These are phyloP conservation scores for Pedinophyceae sp. DNA, from an alignment of 139 green algal species.

Conservation along the genomic window DNA sequence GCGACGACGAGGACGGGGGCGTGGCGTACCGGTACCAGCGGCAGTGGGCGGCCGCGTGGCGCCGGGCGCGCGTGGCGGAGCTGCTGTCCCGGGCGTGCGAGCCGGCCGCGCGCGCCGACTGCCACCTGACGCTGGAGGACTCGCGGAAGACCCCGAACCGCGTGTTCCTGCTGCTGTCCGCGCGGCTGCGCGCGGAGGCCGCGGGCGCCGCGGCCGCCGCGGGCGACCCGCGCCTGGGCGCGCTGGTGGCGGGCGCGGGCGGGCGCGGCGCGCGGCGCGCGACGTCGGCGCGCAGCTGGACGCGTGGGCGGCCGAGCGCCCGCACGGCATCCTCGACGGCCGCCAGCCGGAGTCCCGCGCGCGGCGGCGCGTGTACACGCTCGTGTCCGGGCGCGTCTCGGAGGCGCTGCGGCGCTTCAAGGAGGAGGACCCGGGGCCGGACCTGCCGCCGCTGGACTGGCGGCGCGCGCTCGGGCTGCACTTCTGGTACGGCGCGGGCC, in stretches of 20 bases:
- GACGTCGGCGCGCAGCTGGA: conserved; percentile 42
- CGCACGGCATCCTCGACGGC: conserved; percentile 23
- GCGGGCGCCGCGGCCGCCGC: conserved; percentile 27
- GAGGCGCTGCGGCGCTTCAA: conserved; percentile 4
- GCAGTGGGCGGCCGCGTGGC: no score
- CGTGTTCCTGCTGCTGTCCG: conserved; percentile 45
- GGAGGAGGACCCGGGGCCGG: conserved; percentile 18
- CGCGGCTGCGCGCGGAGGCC: conserved; percentile 27
- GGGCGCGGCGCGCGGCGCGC: conserved; percentile 7
- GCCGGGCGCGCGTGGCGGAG: no score
- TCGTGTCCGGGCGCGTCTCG: conserved; percentile 43
- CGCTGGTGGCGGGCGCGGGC: conserved; percentile 41
- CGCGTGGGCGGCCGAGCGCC: conserved; percentile 27
- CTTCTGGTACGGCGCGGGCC: conserved; percentile 32
- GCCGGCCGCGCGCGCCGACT: no score
- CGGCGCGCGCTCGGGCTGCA: conserved; percentile 53
- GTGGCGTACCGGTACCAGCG: no score
- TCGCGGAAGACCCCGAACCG: conserved; percentile 1
- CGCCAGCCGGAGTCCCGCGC: no score
- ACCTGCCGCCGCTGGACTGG: conserved; percentile 49
- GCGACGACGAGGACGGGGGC: no score
- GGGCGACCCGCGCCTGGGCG: conserved; percentile 52
- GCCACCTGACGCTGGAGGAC: no score
- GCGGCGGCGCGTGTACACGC: conserved; percentile 30
- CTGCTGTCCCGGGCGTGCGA: no score